These are phyloP conservation scores for Erysimum pusillum DNA, from an alignment of 441 rosid species.

Conservation along the genomic window DNA sequence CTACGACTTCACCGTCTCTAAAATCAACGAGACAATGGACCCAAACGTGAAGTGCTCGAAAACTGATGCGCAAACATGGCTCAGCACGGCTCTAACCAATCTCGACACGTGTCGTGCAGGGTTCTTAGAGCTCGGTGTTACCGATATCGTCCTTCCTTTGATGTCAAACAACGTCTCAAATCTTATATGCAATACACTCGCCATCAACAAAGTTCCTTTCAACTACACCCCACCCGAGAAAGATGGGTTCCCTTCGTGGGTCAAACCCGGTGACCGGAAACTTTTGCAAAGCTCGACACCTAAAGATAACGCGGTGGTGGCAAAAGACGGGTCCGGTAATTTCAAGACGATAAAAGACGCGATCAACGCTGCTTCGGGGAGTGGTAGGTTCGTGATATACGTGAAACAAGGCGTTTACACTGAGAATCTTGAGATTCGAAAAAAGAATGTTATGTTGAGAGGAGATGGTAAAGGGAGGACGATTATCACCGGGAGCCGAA, in stretches of 20 bases:
- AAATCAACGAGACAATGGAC: slow-evolving; percentile 55
- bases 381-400: slow-evolving; percentile 59
- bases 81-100: slow-evolving; percentile 70
- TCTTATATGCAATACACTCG: slow-evolving; percentile 63
- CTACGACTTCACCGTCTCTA: slow-evolving; percentile 55
- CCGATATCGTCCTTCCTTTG: slow-evolving; percentile 56
- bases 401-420: slow-evolving; percentile 64
- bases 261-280: slow-evolving; percentile 65
- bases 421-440: slow-evolving; percentile 57
- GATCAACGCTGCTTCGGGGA: slow-evolving; percentile 54
- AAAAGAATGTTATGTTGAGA: slow-evolving; percentile 62
- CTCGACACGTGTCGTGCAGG: slow-evolving; percentile 65
- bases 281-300: slow-evolving; percentile 59
- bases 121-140: slow-evolving; percentile 61
- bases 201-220: slow-evolving; percentile 60
- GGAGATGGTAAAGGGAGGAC: slow-evolving; percentile 73
- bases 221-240: slow-evolving; percentile 47
- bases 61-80: slow-evolving; percentile 70
- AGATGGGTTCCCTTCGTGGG: slow-evolving; percentile 67
- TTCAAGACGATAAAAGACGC: slow-evolving; percentile 63
- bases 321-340: slow-evolving; percentile 69
- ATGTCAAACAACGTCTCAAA: slow-evolving; percentile 67
- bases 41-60: slow-evolving; percentile 50
- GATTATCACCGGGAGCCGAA: slow-evolving; percentile 68
- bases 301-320: slow-evolving; percentile 58